Evolutionary conservation across 2,329 filamentous ascomycete species (phyloP), one percentile per base, ranked within the genome.

Genomic region (Grosmannia penicillata): DNA sequence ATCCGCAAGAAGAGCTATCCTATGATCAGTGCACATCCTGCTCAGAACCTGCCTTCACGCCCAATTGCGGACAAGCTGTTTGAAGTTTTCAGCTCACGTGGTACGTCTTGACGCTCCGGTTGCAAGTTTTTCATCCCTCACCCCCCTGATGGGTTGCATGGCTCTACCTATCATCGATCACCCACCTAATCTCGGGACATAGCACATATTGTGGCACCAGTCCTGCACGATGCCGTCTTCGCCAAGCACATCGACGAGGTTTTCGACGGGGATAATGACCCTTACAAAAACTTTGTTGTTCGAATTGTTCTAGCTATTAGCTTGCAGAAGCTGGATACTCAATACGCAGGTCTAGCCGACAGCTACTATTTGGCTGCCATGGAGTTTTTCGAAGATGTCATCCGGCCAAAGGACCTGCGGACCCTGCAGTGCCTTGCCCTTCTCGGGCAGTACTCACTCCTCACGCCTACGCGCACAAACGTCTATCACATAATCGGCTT

Each of bases 291-390:
- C 50, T 96, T 95, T 51, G 73, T 89, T 32, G 63, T 93, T 36
- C 78, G 84, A 41, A 87, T 96, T 75, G 84, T 95, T 38, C 77
- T 96, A 52, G 89, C 91, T 23, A 93, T 95, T 51, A 89, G 85
- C 55, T 72, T 96, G 58, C 89, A 96, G 58, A 94, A 93, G 57
- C 69, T 95, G 51, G 84, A 87, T 53, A 74, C 79, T 0, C 78
- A 83, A 47, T 96, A 91, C 56, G 86, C 87, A n/a, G 87, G 87
- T 19, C 65, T 96, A 22, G 89, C 91, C 23, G 89, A 96, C 58
- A 87, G 85, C 53, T 96, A 93, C 60, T 96, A 95, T 52, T 69
- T 95, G 18, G 82, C 87, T 19, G 89, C 89, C 6, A 77, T 96
- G 61, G 76, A 79, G 44, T 78, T 78, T 49, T 76, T 96, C 44